Percentiles rank a stretch among this genome's conserved stretches.
These are phyloP conservation scores for Talaromyces piceae DNA, from an alignment of 2,329 filamentous ascomycete genomes.

Conservation along the genomic window DNA sequence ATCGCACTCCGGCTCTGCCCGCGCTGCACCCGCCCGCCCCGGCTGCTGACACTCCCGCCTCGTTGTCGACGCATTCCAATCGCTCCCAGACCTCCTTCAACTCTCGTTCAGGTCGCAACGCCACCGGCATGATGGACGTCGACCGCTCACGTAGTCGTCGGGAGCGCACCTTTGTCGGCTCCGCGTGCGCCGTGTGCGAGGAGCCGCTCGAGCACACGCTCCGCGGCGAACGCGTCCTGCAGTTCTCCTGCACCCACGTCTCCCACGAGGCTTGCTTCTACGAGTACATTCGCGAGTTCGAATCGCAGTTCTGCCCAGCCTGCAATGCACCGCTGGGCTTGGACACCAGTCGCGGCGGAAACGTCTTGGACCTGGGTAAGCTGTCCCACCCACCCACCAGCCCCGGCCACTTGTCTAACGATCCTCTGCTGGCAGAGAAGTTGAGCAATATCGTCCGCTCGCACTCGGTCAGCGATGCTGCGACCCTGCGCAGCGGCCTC, in stretches of 20 bases:
- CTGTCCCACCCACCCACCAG: conserved; percentile 11
- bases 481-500: conserved; percentile 40
- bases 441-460: conserved; percentile 87
- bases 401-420: neutral
- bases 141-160: conserved; percentile 73
- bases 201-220: conserved; percentile 94
- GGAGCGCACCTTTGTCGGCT: conserved; percentile 91
- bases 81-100: conserved; percentile 30
- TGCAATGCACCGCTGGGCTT: conserved; percentile 88
- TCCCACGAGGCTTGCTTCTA: conserved; percentile 98
- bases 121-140: conserved; percentile 62
- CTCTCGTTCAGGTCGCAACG: conserved; percentile 35
- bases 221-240: conserved; percentile 84
- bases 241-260: conserved; percentile 95
- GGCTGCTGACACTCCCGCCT: conserved; percentile 13
- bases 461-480: conserved; percentile 59
- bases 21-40: conserved; percentile 17
- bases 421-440: conserved; percentile 60
- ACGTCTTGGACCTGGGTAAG: conserved; percentile 83
- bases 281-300: conserved; percentile 92
- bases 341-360: conserved; percentile 86
- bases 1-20: conserved; percentile 7
- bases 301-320: conserved; percentile 87
- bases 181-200: conserved; percentile 91
- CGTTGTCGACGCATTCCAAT: conserved; percentile 20